Conservation (phyloP, 805 yeast species). For the Candida silvatica region DNA sequence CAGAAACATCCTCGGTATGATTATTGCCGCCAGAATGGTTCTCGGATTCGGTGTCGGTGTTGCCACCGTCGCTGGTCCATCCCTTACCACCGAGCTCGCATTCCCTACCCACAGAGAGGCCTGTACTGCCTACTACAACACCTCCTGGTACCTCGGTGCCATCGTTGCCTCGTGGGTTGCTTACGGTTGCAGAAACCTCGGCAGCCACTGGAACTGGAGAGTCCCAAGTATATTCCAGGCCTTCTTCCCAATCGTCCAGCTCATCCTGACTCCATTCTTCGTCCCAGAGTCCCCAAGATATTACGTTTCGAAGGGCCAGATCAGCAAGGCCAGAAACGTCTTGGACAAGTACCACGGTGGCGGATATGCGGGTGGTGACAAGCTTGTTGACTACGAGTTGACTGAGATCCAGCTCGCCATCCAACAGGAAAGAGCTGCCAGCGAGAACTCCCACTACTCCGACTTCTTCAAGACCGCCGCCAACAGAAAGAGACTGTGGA, state of each 20-base stretch:
- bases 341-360: conserved; percentile 52
- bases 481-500: conserved; percentile 29
- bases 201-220: conserved; percentile 42
- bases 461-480: conserved; percentile 18
- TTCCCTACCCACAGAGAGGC: conserved; percentile 20
- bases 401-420: conserved; percentile 3
- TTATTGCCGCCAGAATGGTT: conserved; percentile 24
- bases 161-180: conserved; percentile 34
- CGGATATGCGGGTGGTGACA: conserved; percentile 9
- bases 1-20: conserved; percentile 19
- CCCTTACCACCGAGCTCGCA: conserved; percentile 23
- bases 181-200: conserved; percentile 23
- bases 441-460: not conserved
- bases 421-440: conserved; percentile 3
- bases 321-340: conserved; percentile 29
- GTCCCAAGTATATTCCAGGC: conserved; percentile 45
- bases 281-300: conserved; percentile 36
- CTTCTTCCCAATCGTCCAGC: conserved; percentile 30
- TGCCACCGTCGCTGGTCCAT: conserved; percentile 18
- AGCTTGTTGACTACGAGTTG: conserved; percentile 2
- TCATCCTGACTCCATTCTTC: conserved; percentile 23
- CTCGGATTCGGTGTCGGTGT: conserved; percentile 23
- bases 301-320: conserved; percentile 26
- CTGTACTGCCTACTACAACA: conserved; percentile 32
- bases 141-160: conserved; percentile 36